Percentiles rank a stretch among this genome's conserved stretches.
These are phyloP conservation scores for Podospora sp. DNA, from an alignment of 495 filamentous ascomycete species.

Conservation along the genomic window DNA sequence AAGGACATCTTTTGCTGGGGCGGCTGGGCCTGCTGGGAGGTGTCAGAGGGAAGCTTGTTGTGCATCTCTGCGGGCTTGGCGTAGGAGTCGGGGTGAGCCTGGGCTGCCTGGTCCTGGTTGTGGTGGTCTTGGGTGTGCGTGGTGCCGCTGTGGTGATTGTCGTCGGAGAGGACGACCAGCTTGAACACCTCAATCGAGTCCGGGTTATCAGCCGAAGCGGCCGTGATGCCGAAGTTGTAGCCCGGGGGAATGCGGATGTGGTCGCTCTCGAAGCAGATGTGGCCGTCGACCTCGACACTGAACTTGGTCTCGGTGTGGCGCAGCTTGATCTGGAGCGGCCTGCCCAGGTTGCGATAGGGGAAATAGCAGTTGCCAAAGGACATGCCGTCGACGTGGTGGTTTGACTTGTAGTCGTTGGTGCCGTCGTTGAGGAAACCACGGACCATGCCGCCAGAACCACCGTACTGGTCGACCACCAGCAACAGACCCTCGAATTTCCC, in stretches of 20 bases:
- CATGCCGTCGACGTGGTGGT: slow-evolving; percentile 77
- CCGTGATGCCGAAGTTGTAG: slow-evolving; percentile 86
- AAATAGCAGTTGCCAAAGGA: slow-evolving; percentile 95
- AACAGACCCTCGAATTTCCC: slow-evolving; percentile 84
- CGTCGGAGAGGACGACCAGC: slow-evolving; percentile 66
- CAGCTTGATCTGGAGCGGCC: slow-evolving; percentile 75
- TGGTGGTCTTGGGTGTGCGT: slow-evolving; percentile 29
- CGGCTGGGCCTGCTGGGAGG: slow-evolving; percentile 8
- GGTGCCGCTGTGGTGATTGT: slow-evolving; percentile 42
- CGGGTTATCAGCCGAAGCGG: slow-evolving; percentile 84
- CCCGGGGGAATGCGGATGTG: slow-evolving; percentile 76
- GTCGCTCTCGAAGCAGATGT: slow-evolving; percentile 79
- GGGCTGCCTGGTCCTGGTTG: slow-evolving; percentile 17
- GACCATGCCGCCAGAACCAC: slow-evolving; percentile 76
- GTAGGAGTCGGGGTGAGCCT: slow-evolving; percentile 4
- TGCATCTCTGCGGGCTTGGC: background rate
- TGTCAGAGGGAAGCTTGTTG: slow-evolving; percentile 9
- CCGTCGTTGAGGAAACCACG: slow-evolving; percentile 96
- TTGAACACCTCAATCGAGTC: slow-evolving; percentile 96
- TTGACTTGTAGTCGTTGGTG: slow-evolving; percentile 73
- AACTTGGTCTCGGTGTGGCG: slow-evolving; percentile 66
- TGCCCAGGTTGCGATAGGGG: slow-evolving; percentile 86
- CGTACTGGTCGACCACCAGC: slow-evolving; percentile 84
- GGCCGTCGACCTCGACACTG: slow-evolving; percentile 78
- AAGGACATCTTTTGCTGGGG: slow-evolving; percentile 19